Evolutionary conservation across 495 filamentous ascomycete genomes (phyloP).

Genomic region (Xylaria palmicola): DNA sequence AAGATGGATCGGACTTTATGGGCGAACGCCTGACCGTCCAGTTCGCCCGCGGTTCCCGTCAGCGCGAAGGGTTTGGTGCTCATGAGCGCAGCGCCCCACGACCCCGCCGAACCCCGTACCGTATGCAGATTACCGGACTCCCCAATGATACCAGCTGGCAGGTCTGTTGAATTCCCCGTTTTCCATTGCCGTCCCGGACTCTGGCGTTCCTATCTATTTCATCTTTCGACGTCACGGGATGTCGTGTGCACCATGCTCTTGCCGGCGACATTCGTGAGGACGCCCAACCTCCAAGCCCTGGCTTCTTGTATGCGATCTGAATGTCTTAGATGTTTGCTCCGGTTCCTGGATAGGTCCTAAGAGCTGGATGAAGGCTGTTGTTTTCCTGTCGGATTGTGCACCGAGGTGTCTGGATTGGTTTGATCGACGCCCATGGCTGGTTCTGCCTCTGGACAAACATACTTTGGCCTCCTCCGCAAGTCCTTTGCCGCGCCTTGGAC

Average conservation of each 20-base stretch:
- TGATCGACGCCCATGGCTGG: slow-evolving; percentile 37
- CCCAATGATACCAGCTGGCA: slow-evolving; percentile 99
- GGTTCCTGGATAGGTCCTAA: slow-evolving; percentile 30
- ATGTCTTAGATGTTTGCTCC: slow-evolving; percentile 25
- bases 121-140: slow-evolving; percentile 97
- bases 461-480: slow-evolving; percentile 47
- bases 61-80: slow-evolving; percentile 64
- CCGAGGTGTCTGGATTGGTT: slow-evolving; percentile 35
- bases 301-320: slow-evolving; percentile 21
- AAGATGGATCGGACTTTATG: slow-evolving; percentile 98
- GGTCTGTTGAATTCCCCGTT: slow-evolving; percentile 75
- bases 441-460: slow-evolving; percentile 41
- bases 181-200: slow-evolving; percentile 56
- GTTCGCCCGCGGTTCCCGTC: slow-evolving; percentile 92
- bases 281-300: slow-evolving; percentile 22
- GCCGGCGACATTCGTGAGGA: slow-evolving; percentile 25
- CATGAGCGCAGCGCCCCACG: slow-evolving; percentile 79
- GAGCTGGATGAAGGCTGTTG: slow-evolving; percentile 26
- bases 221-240: slow-evolving; percentile 34
- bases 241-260: slow-evolving; percentile 27
- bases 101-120: slow-evolving; percentile 88
- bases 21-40: slow-evolving; percentile 95
- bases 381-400: slow-evolving; percentile 19
- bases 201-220: slow-evolving; percentile 35
- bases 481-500: slow-evolving; percentile 41